Base-by-base conservation (phyloP, 352 stramenopile species). In the Stramenopiles sp. region DNA sequence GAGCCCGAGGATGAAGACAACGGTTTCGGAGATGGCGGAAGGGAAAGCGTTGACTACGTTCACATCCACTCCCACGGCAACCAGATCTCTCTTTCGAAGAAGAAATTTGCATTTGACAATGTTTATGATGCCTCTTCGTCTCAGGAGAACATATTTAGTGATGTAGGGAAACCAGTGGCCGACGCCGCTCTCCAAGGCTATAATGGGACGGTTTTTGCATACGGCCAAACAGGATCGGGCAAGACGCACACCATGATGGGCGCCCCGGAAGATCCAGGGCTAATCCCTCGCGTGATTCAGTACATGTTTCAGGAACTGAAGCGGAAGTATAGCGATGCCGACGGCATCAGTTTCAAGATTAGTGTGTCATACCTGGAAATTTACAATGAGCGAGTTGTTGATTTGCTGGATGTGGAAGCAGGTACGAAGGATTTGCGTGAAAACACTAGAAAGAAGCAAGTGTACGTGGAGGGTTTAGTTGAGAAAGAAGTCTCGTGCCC, bases 311-410 rank as follows among this genome's bases (percentile, higher is more conserved):
- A 80, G 32, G 79, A 83, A 0, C 76, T 92, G 18, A 77, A 81
- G n/a, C n/a, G 49, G 80, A 82, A 77, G 0, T n/a, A 77, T 74
- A 68, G 31, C 75, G 74, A n/a, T n/a, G n/a, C n/a, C n/a, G n/a
- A n/a, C n/a, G n/a, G n/a, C n/a, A n/a, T n/a, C n/a, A n/a, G n/a
- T n/a, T n/a, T n/a, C n/a, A n/a, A n/a, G n/a, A n/a, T 71, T 2
- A 2, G 53, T 2, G 53, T 6, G 2, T 94, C 89, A 68, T 97
- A 96, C 83, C 90, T 96, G 84, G 91, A 97, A 82, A 96, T 96
- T 77, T 96, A 96, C 79, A 96, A 96, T 79, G 91, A 96, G 74
- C 86, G 85, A 33, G 94, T 96, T 74, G 95, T 90, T 79, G 91
- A 97, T 78, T 77, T 96, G 1, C 81, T 97, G 0, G 84, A 92